Evolutionary conservation across 2,329 filamentous ascomycete genomes (phyloP).

Genomic region (Ceratocystis eucalypticola): DNA sequence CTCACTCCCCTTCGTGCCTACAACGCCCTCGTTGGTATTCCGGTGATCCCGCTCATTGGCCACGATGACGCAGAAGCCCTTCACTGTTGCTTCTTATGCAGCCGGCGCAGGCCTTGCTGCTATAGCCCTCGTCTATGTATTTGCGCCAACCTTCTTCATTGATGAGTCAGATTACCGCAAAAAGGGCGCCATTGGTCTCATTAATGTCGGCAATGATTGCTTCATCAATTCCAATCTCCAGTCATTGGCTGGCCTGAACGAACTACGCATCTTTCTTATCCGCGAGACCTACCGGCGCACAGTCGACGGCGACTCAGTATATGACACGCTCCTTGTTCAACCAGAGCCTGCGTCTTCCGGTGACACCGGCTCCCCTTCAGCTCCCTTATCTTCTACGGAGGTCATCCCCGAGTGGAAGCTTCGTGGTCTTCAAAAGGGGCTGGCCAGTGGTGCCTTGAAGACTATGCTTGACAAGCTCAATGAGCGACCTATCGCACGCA

Average conservation of each 20-base stretch:
- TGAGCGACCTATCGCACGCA: slow-evolving; percentile 82
- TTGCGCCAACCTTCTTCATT: slow-evolving; percentile 91
- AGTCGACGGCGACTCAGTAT: slow-evolving; percentile 65
- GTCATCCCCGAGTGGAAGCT: slow-evolving; percentile 45
- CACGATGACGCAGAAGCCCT: slow-evolving; percentile 27
- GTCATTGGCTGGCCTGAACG: slow-evolving; percentile 76
- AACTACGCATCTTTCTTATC: slow-evolving; percentile 83
- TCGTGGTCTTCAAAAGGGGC: slow-evolving; percentile 59
- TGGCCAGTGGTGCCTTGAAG: slow-evolving; percentile 79
- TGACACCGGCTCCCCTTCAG: background rate
- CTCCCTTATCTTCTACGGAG: background rate
- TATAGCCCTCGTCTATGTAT: slow-evolving; percentile 90
- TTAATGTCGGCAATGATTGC: slow-evolving; percentile 87
- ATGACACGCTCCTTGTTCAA: slow-evolving; percentile 45
- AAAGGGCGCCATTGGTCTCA: slow-evolving; percentile 76
- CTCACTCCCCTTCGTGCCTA: too few relatives aligned
- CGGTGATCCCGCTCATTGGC: too few relatives aligned
- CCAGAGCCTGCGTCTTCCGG: slow-evolving; percentile 26
- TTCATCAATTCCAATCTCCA: slow-evolving; percentile 96
- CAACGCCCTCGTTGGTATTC: too few relatives aligned
- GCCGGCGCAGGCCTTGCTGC: slow-evolving; percentile 90
- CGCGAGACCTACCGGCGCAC: slow-evolving; percentile 74
- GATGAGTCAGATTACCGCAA: slow-evolving; percentile 60
- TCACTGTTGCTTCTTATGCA: slow-evolving; percentile 62
- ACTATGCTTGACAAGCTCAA: slow-evolving; percentile 86